These are phyloP conservation scores for Cystobasidium sp. DNA, from an alignment of 1,284 basidiomycete species.

Conservation along the genomic window DNA sequence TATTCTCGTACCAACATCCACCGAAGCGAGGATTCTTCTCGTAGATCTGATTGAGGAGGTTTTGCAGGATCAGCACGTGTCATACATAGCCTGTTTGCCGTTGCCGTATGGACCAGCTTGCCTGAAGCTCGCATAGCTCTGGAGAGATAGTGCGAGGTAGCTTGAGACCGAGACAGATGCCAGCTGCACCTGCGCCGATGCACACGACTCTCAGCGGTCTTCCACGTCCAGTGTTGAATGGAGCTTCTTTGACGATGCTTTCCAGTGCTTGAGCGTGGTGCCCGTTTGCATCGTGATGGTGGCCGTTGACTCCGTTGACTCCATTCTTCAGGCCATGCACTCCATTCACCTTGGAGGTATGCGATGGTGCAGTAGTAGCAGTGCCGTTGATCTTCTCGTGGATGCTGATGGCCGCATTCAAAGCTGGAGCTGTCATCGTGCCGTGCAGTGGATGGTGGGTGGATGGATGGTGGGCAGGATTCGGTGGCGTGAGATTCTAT, in stretches of 20 bases:
- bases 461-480: too few relatives aligned
- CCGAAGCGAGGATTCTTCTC: slow-evolving; percentile 43
- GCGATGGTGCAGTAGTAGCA: neutral
- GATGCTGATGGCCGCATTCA: slow-evolving; percentile 20
- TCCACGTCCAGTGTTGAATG: slow-evolving; percentile 17
- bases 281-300: neutral
- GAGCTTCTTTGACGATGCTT: slow-evolving; percentile 13
- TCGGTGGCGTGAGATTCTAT: too few relatives aligned
- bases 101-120: neutral
- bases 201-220: slow-evolving; percentile 46
- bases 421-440: slow-evolving; percentile 12
- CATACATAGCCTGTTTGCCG: neutral
- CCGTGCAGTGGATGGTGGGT: neutral
- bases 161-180: slow-evolving; percentile 45
- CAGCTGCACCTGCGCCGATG: slow-evolving; percentile 48
- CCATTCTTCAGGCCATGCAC: neutral
- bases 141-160: slow-evolving; percentile 10
- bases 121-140: slow-evolving; percentile 21
- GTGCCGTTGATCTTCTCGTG: slow-evolving; percentile 7
- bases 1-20: slow-evolving; percentile 43
- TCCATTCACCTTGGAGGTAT: neutral
- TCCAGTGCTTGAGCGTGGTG: neutral
- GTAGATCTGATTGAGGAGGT: slow-evolving; percentile 21
- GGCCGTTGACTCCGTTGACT: slow-evolving; percentile 6
- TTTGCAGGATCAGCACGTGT: neutral